Evolutionary conservation across 495 filamentous ascomycete genomes (phyloP).

Genomic region (Cladorrhinum samala): DNA sequence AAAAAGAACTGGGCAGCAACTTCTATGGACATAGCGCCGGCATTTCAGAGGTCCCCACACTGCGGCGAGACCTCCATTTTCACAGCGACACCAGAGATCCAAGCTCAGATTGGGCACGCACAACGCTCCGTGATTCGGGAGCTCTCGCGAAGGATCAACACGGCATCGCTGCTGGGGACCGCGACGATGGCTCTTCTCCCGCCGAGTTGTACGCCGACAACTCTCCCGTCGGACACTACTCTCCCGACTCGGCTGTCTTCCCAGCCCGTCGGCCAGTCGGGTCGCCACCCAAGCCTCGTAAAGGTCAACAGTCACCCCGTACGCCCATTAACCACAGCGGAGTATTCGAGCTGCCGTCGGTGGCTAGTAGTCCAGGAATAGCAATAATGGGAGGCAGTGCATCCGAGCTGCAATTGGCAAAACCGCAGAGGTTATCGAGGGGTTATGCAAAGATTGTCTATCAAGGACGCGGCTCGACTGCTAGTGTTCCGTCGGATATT

Average conservation of each 20-base stretch:
- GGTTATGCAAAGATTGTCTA: background rate
- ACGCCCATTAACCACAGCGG: background rate
- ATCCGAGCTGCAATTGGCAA: background rate
- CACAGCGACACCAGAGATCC: background rate
- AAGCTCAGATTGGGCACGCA: background rate
- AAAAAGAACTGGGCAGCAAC: slow-evolving; percentile 6
- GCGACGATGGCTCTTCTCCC: background rate
- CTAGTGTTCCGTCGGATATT: background rate
- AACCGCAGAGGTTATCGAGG: background rate
- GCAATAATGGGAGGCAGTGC: background rate
- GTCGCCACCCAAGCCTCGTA: background rate
- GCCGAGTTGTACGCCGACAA: background rate
- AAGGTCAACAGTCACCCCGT: background rate
- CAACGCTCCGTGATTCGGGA: background rate
- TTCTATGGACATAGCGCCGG: slow-evolving; percentile 1
- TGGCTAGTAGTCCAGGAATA: background rate
- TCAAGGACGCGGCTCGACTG: background rate
- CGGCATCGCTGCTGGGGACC: background rate
- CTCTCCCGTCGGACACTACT: background rate
- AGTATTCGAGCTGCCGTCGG: background rate
- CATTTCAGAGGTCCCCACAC: slow-evolving; percentile 2
- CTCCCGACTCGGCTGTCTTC: background rate
- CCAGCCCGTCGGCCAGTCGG: background rate
- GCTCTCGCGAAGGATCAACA: background rate
- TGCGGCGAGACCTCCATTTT: background rate